Evolutionary conservation across 768 basidiomycete genomes (phyloP).

Genomic region (Phanerodontia chrysosporium): DNA sequence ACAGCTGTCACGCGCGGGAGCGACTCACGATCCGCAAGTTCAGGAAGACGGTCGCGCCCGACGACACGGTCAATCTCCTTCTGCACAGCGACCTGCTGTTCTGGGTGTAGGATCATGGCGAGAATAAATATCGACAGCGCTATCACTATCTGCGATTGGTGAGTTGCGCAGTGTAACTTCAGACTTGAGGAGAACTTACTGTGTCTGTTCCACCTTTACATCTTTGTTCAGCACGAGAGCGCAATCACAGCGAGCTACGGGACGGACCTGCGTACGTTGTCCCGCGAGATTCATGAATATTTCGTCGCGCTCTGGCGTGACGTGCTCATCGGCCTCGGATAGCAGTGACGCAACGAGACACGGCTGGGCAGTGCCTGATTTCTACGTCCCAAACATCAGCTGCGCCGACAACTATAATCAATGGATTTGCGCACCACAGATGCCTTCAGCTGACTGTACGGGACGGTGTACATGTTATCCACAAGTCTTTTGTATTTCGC

Average conservation of each 20-base stretch:
- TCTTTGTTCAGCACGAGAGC: not conserved
- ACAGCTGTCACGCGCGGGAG: constrained; percentile 51
- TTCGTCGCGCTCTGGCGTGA: not conserved
- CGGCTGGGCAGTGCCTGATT: constrained; percentile 30
- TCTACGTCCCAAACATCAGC: constrained; percentile 22
- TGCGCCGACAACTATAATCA: not conserved
- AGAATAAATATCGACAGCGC: constrained; percentile 57
- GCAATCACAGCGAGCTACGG: too few species aligned
- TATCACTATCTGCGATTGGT: constrained; percentile 42
- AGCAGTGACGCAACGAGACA: constrained; percentile 27
- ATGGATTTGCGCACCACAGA: too few species aligned
- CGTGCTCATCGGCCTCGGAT: constrained; percentile 42
- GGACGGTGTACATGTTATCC: not conserved
- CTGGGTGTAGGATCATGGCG: constrained; percentile 60
- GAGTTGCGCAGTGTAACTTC: not conserved
- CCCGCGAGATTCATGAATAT: constrained; percentile 5
- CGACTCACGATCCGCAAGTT: constrained; percentile 46
- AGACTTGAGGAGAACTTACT: not conserved
- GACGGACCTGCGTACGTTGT: constrained; percentile 22
- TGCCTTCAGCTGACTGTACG: constrained; percentile 9
- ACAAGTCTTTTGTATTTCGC: constrained; percentile 1
- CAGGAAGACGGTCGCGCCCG: constrained; percentile 48
- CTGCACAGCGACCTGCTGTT: constrained; percentile 53
- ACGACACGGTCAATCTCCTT: constrained; percentile 61
- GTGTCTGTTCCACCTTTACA: not conserved